Base-by-base conservation (phyloP, 345 rosid species). In the Lepidium didymum region DNA sequence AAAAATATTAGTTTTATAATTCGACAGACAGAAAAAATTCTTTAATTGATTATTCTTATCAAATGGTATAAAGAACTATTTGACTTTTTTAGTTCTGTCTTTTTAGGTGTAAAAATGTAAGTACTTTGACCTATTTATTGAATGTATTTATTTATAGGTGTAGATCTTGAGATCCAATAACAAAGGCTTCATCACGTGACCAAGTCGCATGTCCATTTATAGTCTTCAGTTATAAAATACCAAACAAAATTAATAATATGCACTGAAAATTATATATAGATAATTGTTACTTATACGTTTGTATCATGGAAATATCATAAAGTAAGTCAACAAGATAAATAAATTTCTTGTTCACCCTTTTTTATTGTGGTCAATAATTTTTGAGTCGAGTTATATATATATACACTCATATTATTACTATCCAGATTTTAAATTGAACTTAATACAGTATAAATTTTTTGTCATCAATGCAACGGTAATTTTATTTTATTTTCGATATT, bases 131-230 rank as follows among this genome's bases (percentile, higher is more conserved):
- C 6, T 27, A 27, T 33, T 57, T 57, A 31, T 13, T 33, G 10
- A 18, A 21, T 63, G 70, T n/a, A n/a, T n/a, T n/a, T 63, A 46
- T 64, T 18, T 29, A 44, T 51, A 63, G 70, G 33, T 31, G 25
- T 40, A 41, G 76, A 73, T 73, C 77, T 65, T 57, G 54, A 65
- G 77, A 73, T 73, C 77, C 67, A 65, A 50, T 11, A 41, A 73
- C 55, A 65, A 35, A 57, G 77, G 72, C 72, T 57, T 49, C 61
- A 33, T 21, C 60, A 73, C 72, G 72, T 65, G 77, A 73, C 9
- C 72, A 57, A 73, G 77, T 33, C 54, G 71, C 46, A 35, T 73
- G 52, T 64, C 46, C 21, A 57, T 33, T n/a, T 46, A 23, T 42
- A 41, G 51, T 52, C 12, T 37, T 56, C 16, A n/a, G 69, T 71